Percentiles rank a stretch among this genome's conserved stretches.
These are phyloP conservation scores for Raffaelea ambrosiae DNA, from an alignment of 2,329 filamentous ascomycete species.

Conservation along the genomic window DNA sequence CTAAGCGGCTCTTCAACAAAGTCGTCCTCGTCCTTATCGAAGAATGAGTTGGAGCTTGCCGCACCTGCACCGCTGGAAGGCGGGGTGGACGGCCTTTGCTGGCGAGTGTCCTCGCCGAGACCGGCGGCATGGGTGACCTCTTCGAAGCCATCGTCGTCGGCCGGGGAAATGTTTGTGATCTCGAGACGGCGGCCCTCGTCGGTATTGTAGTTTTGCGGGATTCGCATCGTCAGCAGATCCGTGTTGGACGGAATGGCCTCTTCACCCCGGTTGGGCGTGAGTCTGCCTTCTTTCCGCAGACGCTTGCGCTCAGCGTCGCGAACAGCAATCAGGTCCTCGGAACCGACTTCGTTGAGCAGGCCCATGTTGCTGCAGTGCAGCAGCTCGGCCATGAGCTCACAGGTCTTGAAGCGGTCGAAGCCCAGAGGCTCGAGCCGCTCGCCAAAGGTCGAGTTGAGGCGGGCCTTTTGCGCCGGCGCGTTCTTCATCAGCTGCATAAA, in stretches of 20 bases:
- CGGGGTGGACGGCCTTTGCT: slow-evolving; percentile 22
- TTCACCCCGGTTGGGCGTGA: slow-evolving; percentile 39
- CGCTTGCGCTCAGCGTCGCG: slow-evolving; percentile 76
- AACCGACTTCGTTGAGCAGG: slow-evolving; percentile 81
- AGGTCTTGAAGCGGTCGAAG: slow-evolving; percentile 98
- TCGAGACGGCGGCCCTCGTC: slow-evolving; percentile 65
- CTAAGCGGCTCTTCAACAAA: slow-evolving; percentile 72
- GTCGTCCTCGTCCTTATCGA: slow-evolving; percentile 59
- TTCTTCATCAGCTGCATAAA: slow-evolving; percentile 90
- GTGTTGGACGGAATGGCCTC: slow-evolving; percentile 35
- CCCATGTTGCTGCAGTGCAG: slow-evolving; percentile 99
- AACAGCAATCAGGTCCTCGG: slow-evolving; percentile 73
- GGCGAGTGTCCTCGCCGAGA: slow-evolving; percentile 47
- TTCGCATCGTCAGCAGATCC: slow-evolving; percentile 56
- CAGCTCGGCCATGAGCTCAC: slow-evolving; percentile 95
- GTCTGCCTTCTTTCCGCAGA: slow-evolving; percentile 67
- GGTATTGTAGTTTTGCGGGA: slow-evolving; percentile 36
- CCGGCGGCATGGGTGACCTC: slow-evolving; percentile 67
- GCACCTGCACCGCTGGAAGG: slow-evolving; percentile 19
- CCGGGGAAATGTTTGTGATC: slow-evolving; percentile 61
- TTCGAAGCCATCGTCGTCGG: slow-evolving; percentile 86
- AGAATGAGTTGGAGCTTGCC: slow-evolving; percentile 26
- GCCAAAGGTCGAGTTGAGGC: slow-evolving; percentile 81
- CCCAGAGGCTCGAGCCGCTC: slow-evolving; percentile 86
- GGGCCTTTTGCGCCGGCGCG: slow-evolving; percentile 61